Conservation (phyloP, 805 yeast species). For the Candida ficus region DNA sequence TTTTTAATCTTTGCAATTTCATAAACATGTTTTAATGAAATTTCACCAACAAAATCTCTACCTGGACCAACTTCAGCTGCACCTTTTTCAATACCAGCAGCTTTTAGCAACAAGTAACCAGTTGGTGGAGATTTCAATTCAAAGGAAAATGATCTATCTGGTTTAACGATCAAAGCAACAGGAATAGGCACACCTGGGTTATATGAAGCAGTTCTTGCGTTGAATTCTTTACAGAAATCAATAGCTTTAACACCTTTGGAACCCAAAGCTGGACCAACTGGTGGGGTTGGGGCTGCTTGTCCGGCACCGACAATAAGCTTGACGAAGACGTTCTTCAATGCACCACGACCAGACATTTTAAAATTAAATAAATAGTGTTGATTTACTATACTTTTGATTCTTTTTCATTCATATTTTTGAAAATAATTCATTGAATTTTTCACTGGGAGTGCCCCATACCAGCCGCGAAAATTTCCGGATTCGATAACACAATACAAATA, state of each 20-base stretch:
- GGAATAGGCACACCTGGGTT: slow-evolving; percentile 90
- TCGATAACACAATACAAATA: background rate
- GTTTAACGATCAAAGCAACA: slow-evolving; percentile 74
- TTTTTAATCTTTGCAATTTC: slow-evolving; percentile 94
- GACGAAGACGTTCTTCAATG: slow-evolving; percentile 47
- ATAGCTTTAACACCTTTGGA: slow-evolving; percentile 98
- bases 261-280: slow-evolving; percentile 98
- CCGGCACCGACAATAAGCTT: slow-evolving; percentile 96
- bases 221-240: slow-evolving; percentile 96
- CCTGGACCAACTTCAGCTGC: slow-evolving; percentile 54
- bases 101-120: slow-evolving; percentile 75
- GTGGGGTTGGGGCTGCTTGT: slow-evolving; percentile 97
- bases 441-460: background rate
- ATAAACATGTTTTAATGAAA: slow-evolving; percentile 82
- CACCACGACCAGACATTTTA: slow-evolving; percentile 23
- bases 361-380: background rate
- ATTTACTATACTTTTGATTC: background rate
- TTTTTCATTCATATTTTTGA: background rate
- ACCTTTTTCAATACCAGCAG: slow-evolving; percentile 79
- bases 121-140: slow-evolving; percentile 91
- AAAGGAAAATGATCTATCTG: slow-evolving; percentile 87
- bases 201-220: slow-evolving; percentile 89
- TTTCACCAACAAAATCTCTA: slow-evolving; percentile 54
- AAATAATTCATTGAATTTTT: background rate
- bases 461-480: background rate